phyloP scores from a whole-genome alignment of 495 filamentous ascomycete species.

The Tuber calosporum region DNA sequence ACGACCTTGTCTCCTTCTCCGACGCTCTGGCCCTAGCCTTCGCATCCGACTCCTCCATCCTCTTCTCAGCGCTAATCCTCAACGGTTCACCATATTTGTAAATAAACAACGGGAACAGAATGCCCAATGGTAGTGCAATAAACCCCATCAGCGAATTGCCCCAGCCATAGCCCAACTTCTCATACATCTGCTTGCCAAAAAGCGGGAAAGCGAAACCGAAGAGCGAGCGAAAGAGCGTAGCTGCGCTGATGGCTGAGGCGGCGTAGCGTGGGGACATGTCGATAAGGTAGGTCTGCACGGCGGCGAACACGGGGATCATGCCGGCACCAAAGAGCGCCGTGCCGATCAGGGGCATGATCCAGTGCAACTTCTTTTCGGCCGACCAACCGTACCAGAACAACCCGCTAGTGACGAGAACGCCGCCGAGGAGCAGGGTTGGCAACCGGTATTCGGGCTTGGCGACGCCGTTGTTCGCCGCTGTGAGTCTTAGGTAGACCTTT shows the following conservation, averaged over 20 bases:
- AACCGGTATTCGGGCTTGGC: conserved; percentile 55
- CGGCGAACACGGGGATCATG: conserved; percentile 54
- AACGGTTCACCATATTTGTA: conserved; percentile 51
- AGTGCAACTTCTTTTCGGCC: conserved; percentile 49
- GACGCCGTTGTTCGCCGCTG: conserved; percentile 49
- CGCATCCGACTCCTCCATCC: conserved; percentile 32
- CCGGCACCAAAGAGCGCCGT: conserved; percentile 52
- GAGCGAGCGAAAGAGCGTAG: conserved; percentile 55
- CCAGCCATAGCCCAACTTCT: conserved; percentile 51
- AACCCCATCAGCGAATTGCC: conserved; percentile 53
- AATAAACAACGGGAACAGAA: conserved; percentile 49
- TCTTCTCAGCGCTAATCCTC: conserved; percentile 42
- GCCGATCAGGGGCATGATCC: conserved; percentile 58
- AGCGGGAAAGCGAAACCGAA: conserved; percentile 47
- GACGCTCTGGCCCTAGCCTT: conserved; percentile 16
- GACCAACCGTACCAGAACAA: conserved; percentile 69
- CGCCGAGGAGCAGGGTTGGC: conserved; percentile 53
- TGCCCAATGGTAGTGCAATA: conserved; percentile 47
- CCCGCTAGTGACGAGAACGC: conserved; percentile 45
- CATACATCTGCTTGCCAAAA: conserved; percentile 51
- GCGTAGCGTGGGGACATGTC: conserved; percentile 70
- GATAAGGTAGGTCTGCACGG: conserved; percentile 63
- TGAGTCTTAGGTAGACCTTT: conserved; percentile 49
- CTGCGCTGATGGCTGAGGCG: conserved; percentile 63
- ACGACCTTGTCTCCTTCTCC: conserved; percentile 21